Evolutionary conservation across 176 grass and related monocot species (phyloP), one percentile per base, ranked within the genome.

Genomic region (Tillandsia leiboldiana): DNA sequence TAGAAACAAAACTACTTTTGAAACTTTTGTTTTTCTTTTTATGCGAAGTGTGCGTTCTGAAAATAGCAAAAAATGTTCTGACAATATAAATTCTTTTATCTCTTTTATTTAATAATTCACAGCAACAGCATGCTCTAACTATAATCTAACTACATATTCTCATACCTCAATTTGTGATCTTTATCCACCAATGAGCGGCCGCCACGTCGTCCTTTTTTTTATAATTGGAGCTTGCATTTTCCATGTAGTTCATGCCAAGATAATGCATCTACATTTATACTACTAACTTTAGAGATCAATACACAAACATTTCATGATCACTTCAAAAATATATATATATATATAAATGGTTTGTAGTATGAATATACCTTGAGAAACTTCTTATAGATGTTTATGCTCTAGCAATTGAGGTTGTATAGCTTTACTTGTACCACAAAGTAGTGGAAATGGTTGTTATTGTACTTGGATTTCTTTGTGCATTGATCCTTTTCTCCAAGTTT

Each of bases 241-340:
- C 53, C 65, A n/a, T 76, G 53, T 42, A 51, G 59, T 73, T 48
- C 87, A 95, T 90, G 91, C 81, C 80, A 95, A 90, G 86, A 95
- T 84, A 66, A 79, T 89, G 77, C 61, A 64, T 17, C 51, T 77
- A 66, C 71, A 75, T 77, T 53, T 75, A 70, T 79, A 66, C 75
- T 79, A 66, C 82, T 72, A 84, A 87, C 83, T 72, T 27, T 73
- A 83, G 15, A 79, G 59, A 77, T 70, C 78, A 87, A 72, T 81
- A 90, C 81, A 87, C 84, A 83, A 89, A 84, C 15, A 20, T 22
- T 61, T 70, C 80, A 87, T 90, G 90, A 82, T 79, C 64, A 70
- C 48, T 75, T 70, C 29, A 83, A 84, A 77, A 84, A 70, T 77
- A 68, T 64, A 24, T 24, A 24, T 24, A 24, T 24, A 24, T 1